Evolutionary conservation across 495 filamentous ascomycete species (phyloP), one percentile per base, ranked within the genome.

Genomic region (Aspergillus nanangensis): DNA sequence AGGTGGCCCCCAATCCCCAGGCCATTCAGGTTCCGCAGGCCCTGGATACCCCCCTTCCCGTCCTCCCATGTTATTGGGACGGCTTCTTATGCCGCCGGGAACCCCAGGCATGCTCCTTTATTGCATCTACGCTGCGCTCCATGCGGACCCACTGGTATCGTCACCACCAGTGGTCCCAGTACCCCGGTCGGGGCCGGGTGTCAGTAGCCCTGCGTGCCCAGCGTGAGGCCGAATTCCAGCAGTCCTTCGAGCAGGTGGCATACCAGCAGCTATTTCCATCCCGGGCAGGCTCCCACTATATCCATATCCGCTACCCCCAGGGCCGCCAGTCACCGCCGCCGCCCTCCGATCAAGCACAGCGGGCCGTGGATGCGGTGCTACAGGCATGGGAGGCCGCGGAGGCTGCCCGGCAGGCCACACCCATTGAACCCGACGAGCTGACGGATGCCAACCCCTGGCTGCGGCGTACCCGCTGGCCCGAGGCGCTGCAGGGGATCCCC

Each of bases 241-340:
- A 22, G n/a, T 42, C 39, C 2, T 42, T 23, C 15, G 10, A 18
- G 14, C 9, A 23, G 7, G 39, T 42, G 2, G 15, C 13, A 15
- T 42, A 27, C 13, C 24, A 42, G 14, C 24, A 29, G 39, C n/a
- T 42, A 13, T 42, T 42, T 14, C 39, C 22, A 27, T 14, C 39
- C 1, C 39, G 24, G 10, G 24, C 22, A 13, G 39, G 39, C n/a
- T 42, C 24, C 4, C 15, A 42, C 19, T 42, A 42, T 17, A 42
- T 42, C 39, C 14, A 42, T 17, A 27, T 31, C 18, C 18, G 18
- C 5, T 38, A 17, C 35, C 35, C 18, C 9, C 13, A 38, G 5
- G 24, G 39, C 39, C 15, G 14, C 5, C n/a, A 24, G 24, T 31
- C 19, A 5, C 24, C 39, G 22, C 24, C 22, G 5, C 3, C 22